Percentiles rank a stretch among this genome's conserved stretches.
These are phyloP conservation scores for Passiflora organensis DNA, from an alignment of 345 rosid species.

Conservation along the genomic window DNA sequence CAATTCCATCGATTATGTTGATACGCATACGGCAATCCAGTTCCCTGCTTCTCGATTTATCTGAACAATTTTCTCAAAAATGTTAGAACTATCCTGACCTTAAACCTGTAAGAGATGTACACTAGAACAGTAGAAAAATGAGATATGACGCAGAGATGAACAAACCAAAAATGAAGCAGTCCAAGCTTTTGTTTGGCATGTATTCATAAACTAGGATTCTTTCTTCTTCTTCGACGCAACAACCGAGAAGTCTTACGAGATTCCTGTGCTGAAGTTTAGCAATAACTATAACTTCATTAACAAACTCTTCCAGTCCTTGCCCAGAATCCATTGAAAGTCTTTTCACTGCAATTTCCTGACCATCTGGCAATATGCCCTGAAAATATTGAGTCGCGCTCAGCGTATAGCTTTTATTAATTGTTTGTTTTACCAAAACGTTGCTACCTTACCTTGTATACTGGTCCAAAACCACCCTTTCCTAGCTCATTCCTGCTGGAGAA, in stretches of 20 bases:
- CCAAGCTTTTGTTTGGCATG: slow-evolving; percentile 6
- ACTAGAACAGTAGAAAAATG: background rate
- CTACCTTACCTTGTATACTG: no score
- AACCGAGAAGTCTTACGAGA: slow-evolving; percentile 6
- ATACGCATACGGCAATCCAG: background rate
- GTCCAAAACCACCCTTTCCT: background rate
- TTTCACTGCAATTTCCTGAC: slow-evolving; percentile 5
- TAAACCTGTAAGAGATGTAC: background rate
- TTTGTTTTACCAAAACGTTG: no score
- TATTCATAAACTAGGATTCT: slow-evolving; percentile 2
- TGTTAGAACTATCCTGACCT: background rate
- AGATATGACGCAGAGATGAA: background rate
- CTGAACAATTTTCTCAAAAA: background rate
- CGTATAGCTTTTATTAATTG: no score
- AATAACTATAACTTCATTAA: slow-evolving; percentile 3
- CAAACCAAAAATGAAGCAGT: slow-evolving; percentile 2
- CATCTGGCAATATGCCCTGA: background rate
- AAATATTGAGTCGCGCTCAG: background rate
- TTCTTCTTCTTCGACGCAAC: background rate
- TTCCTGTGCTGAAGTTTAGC: slow-evolving; percentile 8
- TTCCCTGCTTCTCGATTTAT: background rate
- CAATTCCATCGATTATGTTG: slow-evolving; percentile 3
- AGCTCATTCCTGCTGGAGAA: background rate
- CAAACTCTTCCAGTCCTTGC: slow-evolving; percentile 1
- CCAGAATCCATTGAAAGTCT: slow-evolving; percentile 1